Evolutionary conservation across 2,329 filamentous ascomycete genomes (phyloP).

Genomic region (Neobulgaria alba): DNA sequence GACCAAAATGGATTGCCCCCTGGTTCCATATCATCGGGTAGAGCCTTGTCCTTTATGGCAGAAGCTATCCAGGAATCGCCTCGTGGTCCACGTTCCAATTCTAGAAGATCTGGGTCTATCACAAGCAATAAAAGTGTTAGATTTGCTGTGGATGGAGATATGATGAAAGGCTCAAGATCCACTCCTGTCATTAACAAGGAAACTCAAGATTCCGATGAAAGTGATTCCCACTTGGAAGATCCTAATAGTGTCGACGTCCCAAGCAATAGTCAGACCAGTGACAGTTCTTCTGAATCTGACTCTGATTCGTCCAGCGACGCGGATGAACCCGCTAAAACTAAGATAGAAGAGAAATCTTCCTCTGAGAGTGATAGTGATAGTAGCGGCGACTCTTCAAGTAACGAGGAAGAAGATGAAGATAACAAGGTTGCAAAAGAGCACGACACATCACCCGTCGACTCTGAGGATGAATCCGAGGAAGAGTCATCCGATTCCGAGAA

Average conservation of each 20-base stretch:
- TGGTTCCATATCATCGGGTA: conserved; percentile 26
- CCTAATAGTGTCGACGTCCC: neutral
- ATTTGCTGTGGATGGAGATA: conserved; percentile 12
- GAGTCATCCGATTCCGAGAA: conserved; percentile 7
- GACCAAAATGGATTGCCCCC: conserved; percentile 26
- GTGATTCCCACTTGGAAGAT: conserved; percentile 8
- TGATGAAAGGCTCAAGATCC: conserved; percentile 16
- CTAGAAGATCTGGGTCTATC: conserved; percentile 13
- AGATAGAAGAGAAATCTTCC: conserved; percentile 2
- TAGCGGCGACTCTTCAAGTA: conserved; percentile 14
- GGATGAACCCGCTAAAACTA: conserved; percentile 9
- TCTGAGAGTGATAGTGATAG: conserved; percentile 10
- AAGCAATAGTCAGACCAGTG: conserved; percentile 11
- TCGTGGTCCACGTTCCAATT: conserved; percentile 2
- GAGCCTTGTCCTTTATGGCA: conserved; percentile 23
- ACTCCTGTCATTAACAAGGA: conserved; percentile 25
- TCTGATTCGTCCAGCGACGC: conserved; percentile 1
- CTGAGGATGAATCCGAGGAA: conserved; percentile 8
- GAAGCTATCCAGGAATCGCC: conserved; percentile 16
- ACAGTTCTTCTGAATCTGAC: conserved; percentile 5
- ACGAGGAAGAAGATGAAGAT: conserved; percentile 21
- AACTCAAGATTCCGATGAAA: conserved; percentile 14
- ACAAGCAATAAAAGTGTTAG: conserved; percentile 22
- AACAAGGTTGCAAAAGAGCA: neutral
- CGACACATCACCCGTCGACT: conserved; percentile 6